Percentiles rank a stretch among this genome's conserved stretches.
These are phyloP conservation scores for Malbranchea zuffiana DNA, from an alignment of 2,329 filamentous ascomycete species.

Conservation along the genomic window DNA sequence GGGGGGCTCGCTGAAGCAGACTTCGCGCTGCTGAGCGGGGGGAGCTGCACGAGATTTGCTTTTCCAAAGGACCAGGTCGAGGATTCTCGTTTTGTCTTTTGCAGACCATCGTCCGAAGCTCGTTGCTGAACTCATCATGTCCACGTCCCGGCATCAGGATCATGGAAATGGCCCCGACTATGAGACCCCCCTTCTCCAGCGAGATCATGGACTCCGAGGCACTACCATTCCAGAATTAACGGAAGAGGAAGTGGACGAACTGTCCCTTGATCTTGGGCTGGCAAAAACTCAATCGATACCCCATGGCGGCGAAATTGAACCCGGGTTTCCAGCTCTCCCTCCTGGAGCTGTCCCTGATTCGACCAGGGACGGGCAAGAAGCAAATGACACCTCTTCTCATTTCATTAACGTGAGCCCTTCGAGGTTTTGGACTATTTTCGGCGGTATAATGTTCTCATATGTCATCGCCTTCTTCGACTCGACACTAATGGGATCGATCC, in stretches of 20 bases:
- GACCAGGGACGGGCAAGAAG: not conserved
- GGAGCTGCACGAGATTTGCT: too few species aligned
- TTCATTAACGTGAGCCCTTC: slow-evolving; percentile 30
- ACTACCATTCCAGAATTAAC: not conserved
- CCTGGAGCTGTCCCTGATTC: not conserved
- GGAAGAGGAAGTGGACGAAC: slow-evolving; percentile 7
- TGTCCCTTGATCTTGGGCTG: slow-evolving; percentile 9
- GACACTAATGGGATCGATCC: slow-evolving; percentile 70
- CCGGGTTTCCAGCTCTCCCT: slow-evolving; percentile 6
- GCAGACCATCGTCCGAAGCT: too few species aligned
- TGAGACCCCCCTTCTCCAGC: slow-evolving; percentile 4
- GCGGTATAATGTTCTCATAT: slow-evolving; percentile 47
- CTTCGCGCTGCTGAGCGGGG: too few species aligned
- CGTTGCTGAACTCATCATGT: too few species aligned
- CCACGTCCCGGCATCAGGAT: too few species aligned
- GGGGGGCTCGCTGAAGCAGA: too few species aligned
- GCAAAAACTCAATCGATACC: slow-evolving; percentile 11
- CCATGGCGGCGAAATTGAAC: slow-evolving; percentile 10
- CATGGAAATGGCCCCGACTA: not conserved
- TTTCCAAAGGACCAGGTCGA: too few species aligned
- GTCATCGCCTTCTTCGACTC: slow-evolving; percentile 57
- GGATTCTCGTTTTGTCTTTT: too few species aligned
- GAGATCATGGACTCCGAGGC: not conserved
- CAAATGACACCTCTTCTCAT: slow-evolving; percentile 14
- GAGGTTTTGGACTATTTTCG: slow-evolving; percentile 54